Evolutionary conservation across 768 basidiomycete genomes (phyloP), one percentile per base, ranked within the genome.

Genomic region (Hericium alpestre): DNA sequence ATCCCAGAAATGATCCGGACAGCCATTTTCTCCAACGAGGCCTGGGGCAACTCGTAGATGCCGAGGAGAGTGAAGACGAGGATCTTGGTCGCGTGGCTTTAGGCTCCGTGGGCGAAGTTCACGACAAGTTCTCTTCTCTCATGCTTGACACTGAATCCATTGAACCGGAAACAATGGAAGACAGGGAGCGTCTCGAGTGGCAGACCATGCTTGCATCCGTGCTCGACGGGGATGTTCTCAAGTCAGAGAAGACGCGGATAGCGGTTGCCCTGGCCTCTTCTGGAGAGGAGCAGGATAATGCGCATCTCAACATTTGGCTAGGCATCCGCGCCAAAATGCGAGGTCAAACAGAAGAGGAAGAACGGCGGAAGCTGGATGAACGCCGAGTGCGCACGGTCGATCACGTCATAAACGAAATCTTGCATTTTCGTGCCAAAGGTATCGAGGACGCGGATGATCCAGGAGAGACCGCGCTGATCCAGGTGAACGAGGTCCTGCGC

Each of bases 141-240:
- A 70, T 78, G 56, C 72, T 81, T 37, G 86, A 88, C 64, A 73
- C 80, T 5, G 85, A 87, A 61, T 75, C 79, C 50, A 77, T 80
- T 53, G 78, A 84, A 57, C 84, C 87, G 23, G 79, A 82, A 43
- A 85, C 87, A 1, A 74, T 77, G 54, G 82, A 88, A 64, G 87
- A 92, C 65, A 78, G 81, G 59, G 89, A 93, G 64, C 78, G 94
- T 25, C 70, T 94, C 51, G 93, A 96, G 70, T 98, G 96, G 96
- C 93, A 94, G 70, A 87, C 87, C 16, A 87, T 97, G 84, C 81
- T 98, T 37, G 82, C 90, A 12, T 95, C 93, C 32, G 95, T 98
- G 23, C 78, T 99, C 49, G 82, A 83, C 32, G 94, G 96, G 10
- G 94, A 98, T 65, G 93, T 99, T 11, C 81, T 99, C 61, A 91